phyloP scores from a whole-genome alignment of 106 monocot species.

The Allium sativum region DNA sequence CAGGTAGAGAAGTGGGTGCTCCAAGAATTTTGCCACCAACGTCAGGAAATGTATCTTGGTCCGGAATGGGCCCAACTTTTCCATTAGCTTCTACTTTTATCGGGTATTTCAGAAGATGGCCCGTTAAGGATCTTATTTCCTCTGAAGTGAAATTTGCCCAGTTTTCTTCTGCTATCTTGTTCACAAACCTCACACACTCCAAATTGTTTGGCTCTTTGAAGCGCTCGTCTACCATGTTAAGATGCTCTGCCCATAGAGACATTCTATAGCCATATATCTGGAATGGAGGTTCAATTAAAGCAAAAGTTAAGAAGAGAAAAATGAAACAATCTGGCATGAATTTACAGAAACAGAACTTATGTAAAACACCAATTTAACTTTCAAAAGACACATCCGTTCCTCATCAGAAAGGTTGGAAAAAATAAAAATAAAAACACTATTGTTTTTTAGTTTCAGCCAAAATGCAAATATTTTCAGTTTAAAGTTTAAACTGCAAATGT shows the following conservation, averaged over 20 bases:
- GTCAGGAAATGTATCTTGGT: slow-evolving; percentile 49
- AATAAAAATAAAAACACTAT: too few relatives aligned
- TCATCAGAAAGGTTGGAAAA: too few relatives aligned
- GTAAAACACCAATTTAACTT: too few relatives aligned
- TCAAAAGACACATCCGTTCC: too few relatives aligned
- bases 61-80: slow-evolving; percentile 30
- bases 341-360: too few relatives aligned
- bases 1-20: slow-evolving; percentile 44
- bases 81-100: slow-evolving; percentile 50
- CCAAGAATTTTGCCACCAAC: slow-evolving; percentile 67
- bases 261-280: slow-evolving; percentile 67
- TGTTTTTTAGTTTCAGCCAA: too few relatives aligned
- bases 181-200: slow-evolving; percentile 48
- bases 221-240: slow-evolving; percentile 19
- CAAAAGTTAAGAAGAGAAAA: too few relatives aligned
- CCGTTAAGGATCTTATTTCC: slow-evolving; percentile 24
- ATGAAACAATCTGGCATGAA: too few relatives aligned
- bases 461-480: too few relatives aligned
- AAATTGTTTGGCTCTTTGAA: slow-evolving; percentile 32
- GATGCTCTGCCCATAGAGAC: slow-evolving; percentile 78
- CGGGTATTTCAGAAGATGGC: slow-evolving; percentile 67
- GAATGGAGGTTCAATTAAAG: not conserved
- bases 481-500: too few relatives aligned
- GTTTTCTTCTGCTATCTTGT: slow-evolving; percentile 43
- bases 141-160: slow-evolving; percentile 34